These are phyloP conservation scores for Porcisia hertigi DNA, from an alignment of 208 protist species.

Conservation along the genomic window DNA sequence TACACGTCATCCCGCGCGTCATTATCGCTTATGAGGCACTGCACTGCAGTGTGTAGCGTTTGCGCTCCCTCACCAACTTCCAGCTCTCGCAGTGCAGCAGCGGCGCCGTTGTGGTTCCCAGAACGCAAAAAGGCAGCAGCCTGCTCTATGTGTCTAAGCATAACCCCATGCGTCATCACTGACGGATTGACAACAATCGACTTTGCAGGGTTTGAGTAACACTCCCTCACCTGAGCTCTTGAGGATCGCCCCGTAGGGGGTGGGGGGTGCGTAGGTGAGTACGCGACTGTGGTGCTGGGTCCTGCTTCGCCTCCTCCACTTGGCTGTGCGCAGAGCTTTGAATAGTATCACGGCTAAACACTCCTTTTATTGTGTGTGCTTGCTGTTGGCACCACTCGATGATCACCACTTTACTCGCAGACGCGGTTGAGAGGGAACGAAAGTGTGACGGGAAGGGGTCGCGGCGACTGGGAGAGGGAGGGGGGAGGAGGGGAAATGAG, in stretches of 20 bases:
- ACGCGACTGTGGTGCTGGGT: neutral
- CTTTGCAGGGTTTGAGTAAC: neutral
- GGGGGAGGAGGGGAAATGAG: neutral
- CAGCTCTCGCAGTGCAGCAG: slow-evolving; percentile 44
- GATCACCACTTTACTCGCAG: neutral
- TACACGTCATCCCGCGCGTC: slow-evolving; percentile 37
- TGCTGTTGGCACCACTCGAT: neutral
- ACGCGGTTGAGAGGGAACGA: neutral
- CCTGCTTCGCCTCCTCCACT: neutral
- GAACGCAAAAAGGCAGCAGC: slow-evolving; percentile 53
- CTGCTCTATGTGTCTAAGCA: slow-evolving; percentile 28
- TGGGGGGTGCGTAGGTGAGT: neutral
- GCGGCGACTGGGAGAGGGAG: too few relatives aligned
- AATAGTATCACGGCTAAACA: neutral
- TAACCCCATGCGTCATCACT: neutral
- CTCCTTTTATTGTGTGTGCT: neutral
- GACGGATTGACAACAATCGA: neutral
- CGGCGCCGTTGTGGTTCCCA: slow-evolving; percentile 61
- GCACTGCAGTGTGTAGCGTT: slow-evolving; percentile 34
- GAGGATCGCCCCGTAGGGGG: too few relatives aligned
- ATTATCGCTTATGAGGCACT: slow-evolving; percentile 16
- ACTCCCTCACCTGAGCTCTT: neutral
- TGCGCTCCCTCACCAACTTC: slow-evolving; percentile 34
- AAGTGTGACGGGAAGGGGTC: too few relatives aligned
- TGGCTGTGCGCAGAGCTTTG: neutral